Evolutionary conservation across 129 eudicot genomes (phyloP).

Genomic region (Glebionis coronaria): DNA sequence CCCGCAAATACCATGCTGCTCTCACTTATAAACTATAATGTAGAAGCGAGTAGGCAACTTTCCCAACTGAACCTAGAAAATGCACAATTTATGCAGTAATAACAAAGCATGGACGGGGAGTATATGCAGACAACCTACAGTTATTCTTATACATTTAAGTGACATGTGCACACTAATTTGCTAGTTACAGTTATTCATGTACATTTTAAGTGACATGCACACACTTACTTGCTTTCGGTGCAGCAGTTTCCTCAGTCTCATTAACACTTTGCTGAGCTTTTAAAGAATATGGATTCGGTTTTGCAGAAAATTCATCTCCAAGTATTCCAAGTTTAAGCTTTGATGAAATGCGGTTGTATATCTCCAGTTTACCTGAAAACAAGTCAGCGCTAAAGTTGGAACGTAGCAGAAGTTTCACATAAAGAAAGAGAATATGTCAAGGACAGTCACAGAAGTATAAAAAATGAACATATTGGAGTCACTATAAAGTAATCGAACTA

Average conservation of each 20-base stretch:
- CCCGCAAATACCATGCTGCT: no score
- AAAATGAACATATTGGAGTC: not conserved
- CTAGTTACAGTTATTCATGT: no score
- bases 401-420: not conserved
- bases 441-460: not conserved
- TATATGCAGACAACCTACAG: no score
- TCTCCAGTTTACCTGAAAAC: conserved; percentile 67
- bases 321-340: conserved; percentile 76
- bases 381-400: conserved; percentile 2
- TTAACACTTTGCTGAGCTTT: conserved; percentile 39
- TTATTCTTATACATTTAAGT: no score
- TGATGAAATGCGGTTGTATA: conserved; percentile 65
- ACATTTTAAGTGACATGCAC: not conserved
- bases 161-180: no score
- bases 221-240: conserved; percentile 56
- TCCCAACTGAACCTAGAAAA: not conserved
- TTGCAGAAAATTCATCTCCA: conserved; percentile 66
- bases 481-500: not conserved
- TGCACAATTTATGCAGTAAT: not conserved
- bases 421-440: not conserved
- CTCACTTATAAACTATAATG: no score
- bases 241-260: conserved; percentile 48
- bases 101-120: not conserved
- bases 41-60: no score
- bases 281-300: conserved; percentile 34